Evolutionary conservation across 768 basidiomycete species (phyloP), one percentile per base, ranked within the genome.

Genomic region (Phylloporus sp.): DNA sequence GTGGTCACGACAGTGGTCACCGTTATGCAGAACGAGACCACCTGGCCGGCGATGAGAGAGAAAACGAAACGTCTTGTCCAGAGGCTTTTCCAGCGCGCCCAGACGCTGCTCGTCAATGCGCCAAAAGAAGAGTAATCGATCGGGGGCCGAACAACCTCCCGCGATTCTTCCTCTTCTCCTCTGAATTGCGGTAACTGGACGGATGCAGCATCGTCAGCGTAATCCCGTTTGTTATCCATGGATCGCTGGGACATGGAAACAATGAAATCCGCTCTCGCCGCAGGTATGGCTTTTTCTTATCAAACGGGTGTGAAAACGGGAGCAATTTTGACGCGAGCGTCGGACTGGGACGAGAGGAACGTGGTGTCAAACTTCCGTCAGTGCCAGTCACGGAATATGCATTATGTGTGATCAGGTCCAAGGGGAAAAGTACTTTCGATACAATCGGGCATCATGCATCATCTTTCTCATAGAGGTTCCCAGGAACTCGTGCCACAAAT

Each of bases 1-100:
- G 86, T 85, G 5, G 90, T 92, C 29, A 86, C 86, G 22, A 91
- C 84, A 59, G 84, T 92, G 43, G 90, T 93, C 64, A 85, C 88
- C 13, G 89, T 91, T 46, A 93, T 92, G 63, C 90, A 92, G 42
- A 92, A 62, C 41, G 90, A 90, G 27, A 91, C 82, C 24, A 91
- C 63, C 64, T 93, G 90, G 11, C 90, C 90, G 4, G 85, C 81
- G 22, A 90, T 43, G 28, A 92, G 63, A 18, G 84, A 78, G 24
- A 86, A 70, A 9, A 79, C 62, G 65, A 92, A 90, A 10, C 81
- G 78, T 44, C 71, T 74, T 9, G 89, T 90, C 86, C 88, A 92
- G 5, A 91, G 54, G 58, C 87, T 89, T 57, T 65, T 75, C 72
- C 85, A 85, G 29, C 89, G 76, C 11, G 66, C 67, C 54, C 70